phyloP scores from a whole-genome alignment of 73 alveolate species.

The Symbiodinium pilosum region DNA sequence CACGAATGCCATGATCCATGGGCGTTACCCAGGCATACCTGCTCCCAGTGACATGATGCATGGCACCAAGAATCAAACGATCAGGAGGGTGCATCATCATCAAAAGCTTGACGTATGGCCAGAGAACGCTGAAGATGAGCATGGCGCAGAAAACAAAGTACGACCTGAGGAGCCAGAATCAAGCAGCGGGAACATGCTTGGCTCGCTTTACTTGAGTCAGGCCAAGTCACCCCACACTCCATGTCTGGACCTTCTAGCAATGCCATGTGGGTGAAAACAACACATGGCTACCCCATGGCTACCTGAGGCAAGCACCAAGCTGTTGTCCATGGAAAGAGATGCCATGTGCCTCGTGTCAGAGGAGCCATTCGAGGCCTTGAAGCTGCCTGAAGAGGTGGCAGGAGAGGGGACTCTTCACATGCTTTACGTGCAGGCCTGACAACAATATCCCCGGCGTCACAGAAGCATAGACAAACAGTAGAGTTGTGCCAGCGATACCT shows the following conservation, averaged over 20 bases:
- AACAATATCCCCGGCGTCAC: constrained; percentile 82
- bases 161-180: constrained; percentile 9
- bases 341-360: constrained; percentile 89
- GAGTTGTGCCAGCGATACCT: constrained; percentile 79
- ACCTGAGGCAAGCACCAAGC: neutral
- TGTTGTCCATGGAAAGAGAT: constrained; percentile 73
- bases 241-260: neutral
- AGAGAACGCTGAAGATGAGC: constrained; percentile 71
- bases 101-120: constrained; percentile 86
- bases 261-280: neutral
- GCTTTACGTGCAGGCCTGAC: neutral
- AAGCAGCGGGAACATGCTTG: neutral
- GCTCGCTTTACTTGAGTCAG: neutral
- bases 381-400: constrained; percentile 35
- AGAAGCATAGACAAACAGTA: constrained; percentile 66
- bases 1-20: constrained; percentile 33
- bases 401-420: neutral
- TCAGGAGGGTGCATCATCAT: constrained; percentile 39
- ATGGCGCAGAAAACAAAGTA: constrained; percentile 67
- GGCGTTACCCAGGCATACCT: constrained; percentile 82
- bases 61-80: neutral
- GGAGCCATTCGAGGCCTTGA: constrained; percentile 6
- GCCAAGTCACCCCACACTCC: constrained; percentile 9
- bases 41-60: neutral
- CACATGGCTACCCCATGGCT: neutral